Evolutionary conservation across 768 basidiomycete species (phyloP).

Genomic region (Tylopilus plumbeoviolaceoides): DNA sequence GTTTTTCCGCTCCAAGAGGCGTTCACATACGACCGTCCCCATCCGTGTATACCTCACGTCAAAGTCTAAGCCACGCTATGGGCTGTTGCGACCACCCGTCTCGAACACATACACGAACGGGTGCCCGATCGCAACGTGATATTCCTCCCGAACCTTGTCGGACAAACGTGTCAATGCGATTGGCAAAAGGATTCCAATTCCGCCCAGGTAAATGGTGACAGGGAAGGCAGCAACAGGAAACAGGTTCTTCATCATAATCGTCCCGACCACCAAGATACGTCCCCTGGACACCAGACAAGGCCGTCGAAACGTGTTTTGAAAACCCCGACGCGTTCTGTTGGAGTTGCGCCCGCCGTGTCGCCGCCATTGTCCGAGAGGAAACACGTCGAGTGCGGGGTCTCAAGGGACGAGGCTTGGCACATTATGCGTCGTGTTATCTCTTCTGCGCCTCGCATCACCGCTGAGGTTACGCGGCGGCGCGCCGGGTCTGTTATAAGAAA

Average conservation of each 20-base stretch:
- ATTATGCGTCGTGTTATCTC: neutral
- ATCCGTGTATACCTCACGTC: neutral
- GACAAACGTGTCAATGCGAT: too few relatives aligned
- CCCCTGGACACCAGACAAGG: neutral
- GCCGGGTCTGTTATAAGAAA: neutral
- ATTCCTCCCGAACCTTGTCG: neutral
- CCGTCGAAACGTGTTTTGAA: neutral
- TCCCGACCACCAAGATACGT: neutral
- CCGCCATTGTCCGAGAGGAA: neutral
- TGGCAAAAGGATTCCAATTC: too few relatives aligned
- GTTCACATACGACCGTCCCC: neutral
- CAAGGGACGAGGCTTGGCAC: neutral
- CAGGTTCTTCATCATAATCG: neutral
- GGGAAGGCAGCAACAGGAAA: neutral
- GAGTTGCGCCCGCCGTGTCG: neutral
- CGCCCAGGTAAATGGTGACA: too few relatives aligned
- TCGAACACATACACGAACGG: neutral
- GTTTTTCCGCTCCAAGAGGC: too few relatives aligned
- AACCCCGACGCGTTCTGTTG: too few relatives aligned
- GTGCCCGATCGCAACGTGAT: neutral
- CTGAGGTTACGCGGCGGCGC: neutral
- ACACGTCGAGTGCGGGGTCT: neutral
- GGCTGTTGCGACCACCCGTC: neutral
- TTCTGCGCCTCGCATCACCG: neutral
- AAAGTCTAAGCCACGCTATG: conserved; percentile 5